A percentile compares a stretch with the other conserved stretches of the same genome.
Conservation (phyloP, 768 basidiomycete species). For the Austroboletus festivus region DNA sequence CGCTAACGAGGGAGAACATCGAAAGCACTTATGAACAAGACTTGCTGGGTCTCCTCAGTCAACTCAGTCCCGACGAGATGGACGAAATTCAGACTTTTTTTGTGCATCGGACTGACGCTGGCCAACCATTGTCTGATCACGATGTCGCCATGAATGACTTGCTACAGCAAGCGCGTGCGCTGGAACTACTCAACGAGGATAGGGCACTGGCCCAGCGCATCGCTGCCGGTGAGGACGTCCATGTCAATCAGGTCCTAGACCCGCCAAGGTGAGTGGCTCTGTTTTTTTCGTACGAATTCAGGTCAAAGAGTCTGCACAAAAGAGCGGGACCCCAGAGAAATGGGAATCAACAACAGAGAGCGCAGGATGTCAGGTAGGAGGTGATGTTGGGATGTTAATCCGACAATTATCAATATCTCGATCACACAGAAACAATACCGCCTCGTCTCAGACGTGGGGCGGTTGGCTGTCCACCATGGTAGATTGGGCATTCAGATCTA, state of each 20-base stretch:
- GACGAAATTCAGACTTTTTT: slow-evolving; percentile 17
- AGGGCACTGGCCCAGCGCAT: slow-evolving; percentile 19
- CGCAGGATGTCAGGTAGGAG: slow-evolving; percentile 12
- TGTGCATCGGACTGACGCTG: not conserved
- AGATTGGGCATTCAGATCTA: not conserved
- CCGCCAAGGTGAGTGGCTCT: not conserved
- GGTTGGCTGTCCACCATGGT: slow-evolving; percentile 22
- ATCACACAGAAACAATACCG: not conserved
- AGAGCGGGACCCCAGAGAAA: slow-evolving; percentile 6
- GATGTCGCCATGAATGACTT: slow-evolving; percentile 26
- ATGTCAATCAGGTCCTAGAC: not conserved
- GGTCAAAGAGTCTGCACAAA: slow-evolving; percentile 1
- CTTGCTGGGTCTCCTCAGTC: slow-evolving; percentile 16
- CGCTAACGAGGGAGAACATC: slow-evolving; percentile 9
- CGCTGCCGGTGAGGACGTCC: slow-evolving; percentile 9
- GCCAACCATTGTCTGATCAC: slow-evolving; percentile 17
- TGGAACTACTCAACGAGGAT: slow-evolving; percentile 20
- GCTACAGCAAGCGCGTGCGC: slow-evolving; percentile 20
- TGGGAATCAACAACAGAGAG: not conserved
- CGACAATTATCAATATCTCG: not conserved
- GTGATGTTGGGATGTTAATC: not conserved
- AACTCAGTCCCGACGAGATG: slow-evolving; percentile 19
- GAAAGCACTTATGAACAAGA: slow-evolving; percentile 28
- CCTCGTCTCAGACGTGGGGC: slow-evolving; percentile 10
- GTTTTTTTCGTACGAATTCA: not conserved